Conservation (phyloP, 2,329 filamentous ascomycete genomes). For the Aspergillus spinulosporus region DNA sequence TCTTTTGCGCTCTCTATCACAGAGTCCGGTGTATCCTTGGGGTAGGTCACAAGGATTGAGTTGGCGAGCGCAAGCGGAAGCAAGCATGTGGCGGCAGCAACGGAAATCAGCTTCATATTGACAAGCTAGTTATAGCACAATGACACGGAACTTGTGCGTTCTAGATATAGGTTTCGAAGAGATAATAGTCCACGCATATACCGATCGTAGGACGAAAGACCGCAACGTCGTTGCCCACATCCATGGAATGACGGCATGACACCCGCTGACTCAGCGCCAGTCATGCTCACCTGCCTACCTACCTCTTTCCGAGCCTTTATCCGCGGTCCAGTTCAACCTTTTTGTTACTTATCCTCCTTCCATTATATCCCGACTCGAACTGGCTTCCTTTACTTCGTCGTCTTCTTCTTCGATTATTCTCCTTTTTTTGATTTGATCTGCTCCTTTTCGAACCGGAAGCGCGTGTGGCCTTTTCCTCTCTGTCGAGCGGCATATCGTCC, state of each 20-base stretch:
- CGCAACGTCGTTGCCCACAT: neutral
- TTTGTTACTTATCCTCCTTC: neutral
- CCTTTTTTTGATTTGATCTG: neutral
- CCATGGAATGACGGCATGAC: slow-evolving; percentile 10
- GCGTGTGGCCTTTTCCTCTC: slow-evolving; percentile 6
- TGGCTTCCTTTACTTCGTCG: slow-evolving; percentile 1
- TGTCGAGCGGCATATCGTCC: slow-evolving; percentile 1
- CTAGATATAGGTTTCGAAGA: too few species aligned
- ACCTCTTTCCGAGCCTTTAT: slow-evolving; percentile 19
- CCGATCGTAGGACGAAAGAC: neutral
- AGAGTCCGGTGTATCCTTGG: slow-evolving; percentile 65
- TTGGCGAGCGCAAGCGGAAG: slow-evolving; percentile 67
- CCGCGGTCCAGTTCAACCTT: neutral
- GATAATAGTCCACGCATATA: too few species aligned
- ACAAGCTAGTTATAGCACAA: neutral
- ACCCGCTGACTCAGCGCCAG: slow-evolving; percentile 15
- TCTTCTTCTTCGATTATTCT: slow-evolving; percentile 8
- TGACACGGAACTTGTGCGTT: neutral
- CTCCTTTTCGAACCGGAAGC: neutral
- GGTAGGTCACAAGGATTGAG: slow-evolving; percentile 76
- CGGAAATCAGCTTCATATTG: slow-evolving; percentile 65
- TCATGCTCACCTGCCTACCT: slow-evolving; percentile 9
- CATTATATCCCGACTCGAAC: neutral
- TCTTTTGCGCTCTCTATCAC: slow-evolving; percentile 71
- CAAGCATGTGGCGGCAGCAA: slow-evolving; percentile 58